Evolutionary conservation across 1,284 basidiomycete species (phyloP), one percentile per base, ranked within the genome.

Genomic region (Volvariella volvacea): DNA sequence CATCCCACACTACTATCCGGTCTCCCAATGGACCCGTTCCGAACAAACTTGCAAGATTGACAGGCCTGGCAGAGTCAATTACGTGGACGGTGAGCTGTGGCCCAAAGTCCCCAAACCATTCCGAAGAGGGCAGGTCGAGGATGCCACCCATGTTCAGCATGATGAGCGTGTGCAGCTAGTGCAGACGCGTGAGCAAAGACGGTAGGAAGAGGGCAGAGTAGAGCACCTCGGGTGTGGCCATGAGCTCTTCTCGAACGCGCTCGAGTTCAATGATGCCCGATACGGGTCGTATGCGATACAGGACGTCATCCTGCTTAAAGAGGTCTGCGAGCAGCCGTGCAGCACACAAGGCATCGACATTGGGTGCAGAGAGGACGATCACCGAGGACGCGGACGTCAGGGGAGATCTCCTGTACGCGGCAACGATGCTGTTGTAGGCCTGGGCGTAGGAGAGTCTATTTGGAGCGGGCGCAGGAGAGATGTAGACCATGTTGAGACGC

Each of bases 91-190:
- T 80, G 22, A 85, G 70, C 51, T 69, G 67, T 3, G 67, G 56
- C 34, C 68, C 57, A 56, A 87, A 86, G 40, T 78, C 74, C 12
- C 86, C 87, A 60, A 90, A 87, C 84, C 85, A 89, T 25, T 77
- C 73, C 3, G 70, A 58, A 1, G 78, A 76, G 1, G 89, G 78
- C 4, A 99, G 72, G 51, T 95, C 89, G 28, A 93, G 74, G 42
- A 95, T 80, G 1, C 86, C 83, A 34, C 96, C 96, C 64, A 99
- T 88, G 54, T 97, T 97, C 41, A 99, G 65, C 37, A 99, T 76
- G 42, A 99, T 81, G 40, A 99, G 74, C 0, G 92, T 92, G 55
- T 92, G 90, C 19, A 99, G 73, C 89, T 98, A 61, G 12, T 31
- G 30, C 10, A 21, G 31, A 43, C 17, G 15, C 39, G 32, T 33